Conservation (phyloP, 164 flowering plant species). For the Magnolia sinica region DNA sequence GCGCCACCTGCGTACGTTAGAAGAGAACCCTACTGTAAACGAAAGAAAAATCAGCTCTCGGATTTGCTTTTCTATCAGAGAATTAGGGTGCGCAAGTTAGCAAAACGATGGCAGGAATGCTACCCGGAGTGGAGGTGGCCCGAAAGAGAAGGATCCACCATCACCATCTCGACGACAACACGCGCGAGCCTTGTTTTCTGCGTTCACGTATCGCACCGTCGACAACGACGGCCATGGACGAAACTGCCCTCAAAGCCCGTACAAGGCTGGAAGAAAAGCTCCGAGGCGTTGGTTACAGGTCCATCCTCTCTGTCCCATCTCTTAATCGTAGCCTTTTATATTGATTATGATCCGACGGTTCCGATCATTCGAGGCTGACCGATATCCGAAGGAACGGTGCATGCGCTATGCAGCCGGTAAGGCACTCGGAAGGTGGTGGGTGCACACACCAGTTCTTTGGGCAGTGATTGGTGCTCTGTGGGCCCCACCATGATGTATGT, state of each 20-base stretch:
- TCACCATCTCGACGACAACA: slow-evolving; percentile 15
- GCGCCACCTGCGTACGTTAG: too few species aligned
- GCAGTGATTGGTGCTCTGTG: too few species aligned
- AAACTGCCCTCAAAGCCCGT: slow-evolving; percentile 37
- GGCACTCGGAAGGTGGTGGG: too few species aligned
- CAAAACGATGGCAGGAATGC: slow-evolving; percentile 32
- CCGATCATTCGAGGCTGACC: too few species aligned
- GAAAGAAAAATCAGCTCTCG: too few species aligned
- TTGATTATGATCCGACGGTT: too few species aligned
- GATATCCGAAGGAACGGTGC: too few species aligned
- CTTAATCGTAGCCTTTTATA: background rate
- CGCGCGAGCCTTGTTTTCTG: slow-evolving; percentile 5
- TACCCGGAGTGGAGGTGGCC: slow-evolving; percentile 43
- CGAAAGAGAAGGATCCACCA: slow-evolving; percentile 22
- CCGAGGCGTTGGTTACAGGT: slow-evolving; percentile 11
- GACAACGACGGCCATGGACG: slow-evolving; percentile 22
- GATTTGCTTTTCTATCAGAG: background rate
- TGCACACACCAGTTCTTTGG: too few species aligned
- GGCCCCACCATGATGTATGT: too few species aligned
- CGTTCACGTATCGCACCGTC: slow-evolving; percentile 4
- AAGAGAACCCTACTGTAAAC: too few species aligned
- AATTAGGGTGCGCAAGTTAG: background rate
- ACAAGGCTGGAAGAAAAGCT: slow-evolving; percentile 35
- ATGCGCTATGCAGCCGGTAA: too few species aligned
- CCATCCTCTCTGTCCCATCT: slow-evolving; percentile 13